Evolutionary conservation across 805 yeast genomes (phyloP).

Genomic region (Yarrowia deformans): DNA sequence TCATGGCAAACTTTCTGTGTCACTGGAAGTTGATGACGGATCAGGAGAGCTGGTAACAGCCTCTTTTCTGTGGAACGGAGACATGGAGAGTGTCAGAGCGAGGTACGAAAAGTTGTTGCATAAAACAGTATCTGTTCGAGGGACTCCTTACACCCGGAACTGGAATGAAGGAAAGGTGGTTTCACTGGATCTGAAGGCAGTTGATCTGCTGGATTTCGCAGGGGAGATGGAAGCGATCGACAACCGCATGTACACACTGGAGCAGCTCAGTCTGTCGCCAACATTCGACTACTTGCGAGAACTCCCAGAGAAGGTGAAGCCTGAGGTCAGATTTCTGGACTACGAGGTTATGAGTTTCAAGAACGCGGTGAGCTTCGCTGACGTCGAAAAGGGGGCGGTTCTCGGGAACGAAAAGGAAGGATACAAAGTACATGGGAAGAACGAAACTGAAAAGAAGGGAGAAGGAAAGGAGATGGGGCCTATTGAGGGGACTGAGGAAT

Average conservation of each 20-base stretch:
- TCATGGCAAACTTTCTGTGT: constrained; percentile 4
- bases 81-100: neutral
- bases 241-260: constrained; percentile 16
- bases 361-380: neutral
- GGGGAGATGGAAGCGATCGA: constrained; percentile 18
- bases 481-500: neutral
- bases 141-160: neutral
- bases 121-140: constrained; percentile 26
- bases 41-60: constrained; percentile 1
- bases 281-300: neutral
- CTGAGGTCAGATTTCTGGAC: constrained; percentile 1
- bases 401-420: neutral
- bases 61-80: neutral
- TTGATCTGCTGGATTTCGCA: constrained; percentile 6
- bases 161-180: constrained; percentile 11
- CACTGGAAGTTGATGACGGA: constrained; percentile 22
- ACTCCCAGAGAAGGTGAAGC: neutral
- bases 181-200: constrained; percentile 1
- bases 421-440: neutral
- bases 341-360: constrained; percentile 1
- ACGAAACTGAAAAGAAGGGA: neutral
- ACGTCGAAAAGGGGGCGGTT: neutral
- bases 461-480: neutral
- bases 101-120: constrained; percentile 8
- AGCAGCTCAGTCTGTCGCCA: constrained; percentile 8